Evolutionary conservation across 768 basidiomycete species (phyloP), one percentile per base, ranked within the genome.

Genomic region (Boletus huronensis): DNA sequence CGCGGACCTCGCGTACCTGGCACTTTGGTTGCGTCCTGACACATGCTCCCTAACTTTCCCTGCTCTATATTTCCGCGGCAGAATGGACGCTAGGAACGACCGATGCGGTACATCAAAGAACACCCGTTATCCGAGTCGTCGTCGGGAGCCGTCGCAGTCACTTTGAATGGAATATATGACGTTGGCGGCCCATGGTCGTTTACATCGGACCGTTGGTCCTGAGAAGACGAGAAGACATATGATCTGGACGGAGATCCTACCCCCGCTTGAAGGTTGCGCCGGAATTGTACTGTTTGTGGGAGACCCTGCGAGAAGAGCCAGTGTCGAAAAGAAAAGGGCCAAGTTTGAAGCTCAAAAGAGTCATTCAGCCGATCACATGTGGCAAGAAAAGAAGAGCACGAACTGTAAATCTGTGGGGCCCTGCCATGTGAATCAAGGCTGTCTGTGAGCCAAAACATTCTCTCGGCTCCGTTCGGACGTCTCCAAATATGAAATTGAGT

Each of bases 301-400:
- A 14, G 31, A n/a, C n/a, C 31, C 6, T 3, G 23, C 13, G 28
- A 52, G 25, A 29, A 9, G 32, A 48, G 25, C 25, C 45, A 48
- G 45, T 17, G 25, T 50, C 4, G 8, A 26, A 21, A 23, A 23
- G 5, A 2, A 2, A 25, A 8, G 31, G 8, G 13, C 29, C 5
- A 32, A 38, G 32, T 75, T 73, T 50, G 54, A 62, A 19, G 69
- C 81, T 32, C 73, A 76, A 16, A 42, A 74, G 3, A 61, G 60
- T 8, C 21, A 40, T 2, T 76, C 76, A 56, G 43, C 70, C 3
- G 64, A 70, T 19, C 35, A 45, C 19, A 4, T 25, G 23, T 16
- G 9, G 21, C 8, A 52, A 78, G 78, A 66, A 21, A 73, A 73
- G 2, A 60, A 25, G 28, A 10, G 8, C 9, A 11, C 28, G 10